Conservation (phyloP, 768 basidiomycete genomes). For the Fibroporia radiculosa region DNA sequence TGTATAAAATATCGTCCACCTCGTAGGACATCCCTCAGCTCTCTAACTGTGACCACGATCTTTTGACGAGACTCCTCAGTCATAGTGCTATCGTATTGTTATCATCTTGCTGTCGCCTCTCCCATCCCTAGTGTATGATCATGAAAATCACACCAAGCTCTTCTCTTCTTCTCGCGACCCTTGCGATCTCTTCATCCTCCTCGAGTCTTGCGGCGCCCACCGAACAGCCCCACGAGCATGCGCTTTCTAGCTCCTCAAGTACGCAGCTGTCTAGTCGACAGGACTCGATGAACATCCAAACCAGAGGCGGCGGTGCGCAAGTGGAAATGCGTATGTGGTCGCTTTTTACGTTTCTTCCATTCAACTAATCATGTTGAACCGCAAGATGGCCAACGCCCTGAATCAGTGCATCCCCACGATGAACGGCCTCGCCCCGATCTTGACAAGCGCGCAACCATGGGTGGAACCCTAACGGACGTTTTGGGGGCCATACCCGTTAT, state of each 20-base stretch:
- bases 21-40: conserved; percentile 6
- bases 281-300: not conserved
- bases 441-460: not conserved
- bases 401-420: not conserved
- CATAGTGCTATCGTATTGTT: conserved; percentile 10
- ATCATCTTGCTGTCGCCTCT: conserved; percentile 11
- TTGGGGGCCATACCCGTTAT: too few relatives aligned
- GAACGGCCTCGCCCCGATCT: not conserved
- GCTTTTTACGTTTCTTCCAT: not conserved
- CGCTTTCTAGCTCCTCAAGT: conserved; percentile 6
- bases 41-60: conserved; percentile 14
- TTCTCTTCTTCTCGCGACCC: conserved; percentile 24
- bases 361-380: too few relatives aligned
- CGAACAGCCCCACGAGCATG: conserved; percentile 4
- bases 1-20: too few relatives aligned
- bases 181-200: conserved; percentile 24
- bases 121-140: conserved; percentile 7
- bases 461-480: too few relatives aligned
- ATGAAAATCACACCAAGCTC: conserved; percentile 27
- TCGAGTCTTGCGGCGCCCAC: conserved; percentile 23
- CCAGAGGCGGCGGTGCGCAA: not conserved
- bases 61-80: conserved; percentile 11
- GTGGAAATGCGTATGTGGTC: not conserved
- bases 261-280: not conserved
- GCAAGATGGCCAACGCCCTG: not conserved